phyloP scores from a whole-genome alignment of 192 early-diverging fungal species.

The Dispira parvispora region DNA sequence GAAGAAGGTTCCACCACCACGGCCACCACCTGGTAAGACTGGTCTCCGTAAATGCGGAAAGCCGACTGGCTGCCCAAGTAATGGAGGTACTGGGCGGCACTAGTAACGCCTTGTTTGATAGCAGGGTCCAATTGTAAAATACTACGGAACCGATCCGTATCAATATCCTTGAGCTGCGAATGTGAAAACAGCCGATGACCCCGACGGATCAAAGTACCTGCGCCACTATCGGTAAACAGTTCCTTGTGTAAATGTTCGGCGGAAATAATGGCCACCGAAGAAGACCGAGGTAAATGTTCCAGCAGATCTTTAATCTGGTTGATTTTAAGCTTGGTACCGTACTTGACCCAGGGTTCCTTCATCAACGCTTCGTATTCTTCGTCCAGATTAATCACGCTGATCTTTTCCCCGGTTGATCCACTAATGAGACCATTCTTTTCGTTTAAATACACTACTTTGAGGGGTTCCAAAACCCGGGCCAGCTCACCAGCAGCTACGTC shows the following conservation, averaged over 20 bases:
- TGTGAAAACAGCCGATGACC: slow-evolving; percentile 77
- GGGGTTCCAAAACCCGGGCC: slow-evolving; percentile 85
- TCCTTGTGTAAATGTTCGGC: slow-evolving; percentile 98
- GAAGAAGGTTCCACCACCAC: slow-evolving; percentile 45
- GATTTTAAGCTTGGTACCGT: slow-evolving; percentile 97
- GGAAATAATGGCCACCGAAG: slow-evolving; percentile 98
- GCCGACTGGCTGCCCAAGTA: slow-evolving; percentile 25
- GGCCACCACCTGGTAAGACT: slow-evolving; percentile 82
- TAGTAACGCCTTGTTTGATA: slow-evolving; percentile 42
- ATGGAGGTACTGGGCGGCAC: slow-evolving; percentile 58
- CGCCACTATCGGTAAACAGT: slow-evolving; percentile 94
- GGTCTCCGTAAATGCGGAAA: slow-evolving; percentile 77
- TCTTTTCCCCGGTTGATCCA: slow-evolving; percentile 86
- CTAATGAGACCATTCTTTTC: slow-evolving; percentile 95
- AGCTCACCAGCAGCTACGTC: slow-evolving; percentile 96
- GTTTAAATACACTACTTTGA: slow-evolving; percentile 95
- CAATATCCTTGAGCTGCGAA: slow-evolving; percentile 43
- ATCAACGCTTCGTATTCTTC: slow-evolving; percentile 96
- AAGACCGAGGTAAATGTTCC: slow-evolving; percentile 87
- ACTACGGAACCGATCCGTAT: slow-evolving; percentile 64
- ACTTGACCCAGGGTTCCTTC: slow-evolving; percentile 92
- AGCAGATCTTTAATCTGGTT: slow-evolving; percentile 93
- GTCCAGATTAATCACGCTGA: slow-evolving; percentile 94
- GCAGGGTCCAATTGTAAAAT: slow-evolving; percentile 62
- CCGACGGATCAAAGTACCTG: slow-evolving; percentile 91